Evolutionary conservation across 2,329 filamentous ascomycete genomes (phyloP), one percentile per base, ranked within the genome.

Genomic region (Grosmannia huntii): DNA sequence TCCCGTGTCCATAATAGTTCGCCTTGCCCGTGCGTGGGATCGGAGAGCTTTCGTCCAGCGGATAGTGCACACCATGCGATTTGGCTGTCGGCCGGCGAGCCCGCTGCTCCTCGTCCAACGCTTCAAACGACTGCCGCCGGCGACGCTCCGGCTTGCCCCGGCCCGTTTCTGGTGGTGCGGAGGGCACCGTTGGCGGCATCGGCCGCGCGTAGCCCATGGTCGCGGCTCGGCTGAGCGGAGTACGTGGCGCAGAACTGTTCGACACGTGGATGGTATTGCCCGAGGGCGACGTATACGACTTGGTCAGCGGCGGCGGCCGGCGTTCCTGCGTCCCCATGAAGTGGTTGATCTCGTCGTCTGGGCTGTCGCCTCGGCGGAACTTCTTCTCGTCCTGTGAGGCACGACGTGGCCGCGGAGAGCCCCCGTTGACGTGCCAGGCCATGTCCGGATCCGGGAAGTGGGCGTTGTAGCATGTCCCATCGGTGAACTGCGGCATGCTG

Each of bases 261-360:
- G 65, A 55, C 57, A 64, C 57, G 52, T 66, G 62, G 21, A 63
- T 61, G 21, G 60, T 65, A n/a, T n/a, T n/a, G 3, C 61, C 61
- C 0, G 33, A 27, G 2, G 62, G 62, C 16, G 60, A 61, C 1
- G 62, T 62, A 53, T 68, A 60, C 0, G 67, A 64, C 50, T 69
- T 70, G 21, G 59, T 46, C 19, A 68, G 65, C 9, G 64, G 65
- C 2, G 64, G 61, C 27, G 64, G 63, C 21, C 56, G 36, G 14
- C 61, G 60, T 5, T 61, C 57, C 3, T 66, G 57, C n/a, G 60
- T 56, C 12, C 58, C 54, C 36, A 62, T 48, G 25, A 64, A 62
- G 19, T 64, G 62, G 1, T 59, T 57, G 12, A 54, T 51, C 7
- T 60, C 57, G 12, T 41, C 57, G 11, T 61, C 59, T 0, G 16